Base-by-base conservation (phyloP, 2,329 filamentous ascomycete species). In the Teratosphaeria destructans region DNA sequence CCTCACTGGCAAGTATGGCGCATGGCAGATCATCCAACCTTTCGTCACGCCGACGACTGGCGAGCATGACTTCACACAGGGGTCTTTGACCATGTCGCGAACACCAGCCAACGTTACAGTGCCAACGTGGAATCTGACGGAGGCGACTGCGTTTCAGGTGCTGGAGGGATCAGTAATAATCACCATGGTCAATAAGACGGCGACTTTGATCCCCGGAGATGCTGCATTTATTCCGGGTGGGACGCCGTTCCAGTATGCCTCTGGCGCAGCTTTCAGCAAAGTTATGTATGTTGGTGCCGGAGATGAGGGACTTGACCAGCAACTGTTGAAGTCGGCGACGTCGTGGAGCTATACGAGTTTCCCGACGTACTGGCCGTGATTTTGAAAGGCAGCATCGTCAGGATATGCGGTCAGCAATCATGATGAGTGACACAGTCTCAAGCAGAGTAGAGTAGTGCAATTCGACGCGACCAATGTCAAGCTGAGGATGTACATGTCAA, bases 21-120 rank as follows among this genome's bases (percentile, higher is more conserved):
- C 72, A 43, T 78, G 78, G 66, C 73, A 77, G 64, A 71, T 80
- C 58, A 66, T 80, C 2, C 72, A 75, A 61, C 76, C 77, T 2
- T 73, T 79, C 37, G 72, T 78, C 16, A 76, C 76, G 2, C 65
- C 69, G 5, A 61, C 65, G 16, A 74, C 78, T 64, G 74, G 74
- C 3, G 73, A 71, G 3, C 69, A 66, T 3, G 76, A 75, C 61
- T 79, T 77, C 64, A 76, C 77, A 14, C 64, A 78, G 23, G 74
- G 76, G 0, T 78, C 76, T 0, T 74, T 80, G 52, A 75, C 73
- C 6, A 61, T 79, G 37, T 73, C 69, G 12, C 67, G 65, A 0
- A 67, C 65, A 4, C 65, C 65, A 1, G 57, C 56, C n/a, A 66
- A 66, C 19, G 56, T 47, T 4, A 65, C 64, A 5, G 62, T 66